Percentiles rank a stretch among this genome's conserved stretches.
Evolutionary conservation across 805 yeast species (phyloP).

Genomic region (Metschnikowia shivogae): DNA sequence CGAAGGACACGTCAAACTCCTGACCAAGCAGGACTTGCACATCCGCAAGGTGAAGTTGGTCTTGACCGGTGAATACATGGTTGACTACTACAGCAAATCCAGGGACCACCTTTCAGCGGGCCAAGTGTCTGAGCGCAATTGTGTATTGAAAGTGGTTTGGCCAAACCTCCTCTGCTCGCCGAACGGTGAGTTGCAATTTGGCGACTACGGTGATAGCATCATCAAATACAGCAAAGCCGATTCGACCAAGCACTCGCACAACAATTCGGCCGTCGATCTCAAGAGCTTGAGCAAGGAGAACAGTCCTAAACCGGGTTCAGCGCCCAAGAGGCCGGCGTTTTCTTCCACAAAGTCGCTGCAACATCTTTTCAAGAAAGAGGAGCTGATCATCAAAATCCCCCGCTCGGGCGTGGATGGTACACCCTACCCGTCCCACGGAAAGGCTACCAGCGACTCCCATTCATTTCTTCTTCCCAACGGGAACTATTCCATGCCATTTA

Average conservation of each 20-base stretch:
- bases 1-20: conserved; percentile 46
- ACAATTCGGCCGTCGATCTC: conserved; percentile 13
- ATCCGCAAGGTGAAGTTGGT: conserved; percentile 36
- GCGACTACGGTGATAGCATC: conserved; percentile 40
- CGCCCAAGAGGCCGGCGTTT: conserved; percentile 23
- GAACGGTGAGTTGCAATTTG: conserved; percentile 36
- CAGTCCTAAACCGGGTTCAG: conserved; percentile 8
- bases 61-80: conserved; percentile 40
- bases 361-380: conserved; percentile 12
- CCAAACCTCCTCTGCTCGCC: conserved; percentile 39
- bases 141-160: conserved; percentile 46
- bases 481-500: conserved; percentile 49
- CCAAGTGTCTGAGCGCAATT: conserved; percentile 35
- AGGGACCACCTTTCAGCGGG: conserved; percentile 26
- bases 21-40: conserved; percentile 40
- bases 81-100: conserved; percentile 38
- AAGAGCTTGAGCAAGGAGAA: conserved; percentile 4
- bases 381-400: conserved; percentile 24
- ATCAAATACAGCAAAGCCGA: conserved; percentile 20
- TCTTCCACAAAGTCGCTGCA: conserved; percentile 33
- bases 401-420: conserved; percentile 41
- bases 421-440: conserved; percentile 21
- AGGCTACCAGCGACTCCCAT: conserved; percentile 15
- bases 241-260: conserved; percentile 9
- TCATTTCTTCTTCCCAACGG: conserved; percentile 47